These are phyloP conservation scores for Penicillium corylophilum DNA, from an alignment of 2,329 filamentous ascomycete species.

Conservation along the genomic window DNA sequence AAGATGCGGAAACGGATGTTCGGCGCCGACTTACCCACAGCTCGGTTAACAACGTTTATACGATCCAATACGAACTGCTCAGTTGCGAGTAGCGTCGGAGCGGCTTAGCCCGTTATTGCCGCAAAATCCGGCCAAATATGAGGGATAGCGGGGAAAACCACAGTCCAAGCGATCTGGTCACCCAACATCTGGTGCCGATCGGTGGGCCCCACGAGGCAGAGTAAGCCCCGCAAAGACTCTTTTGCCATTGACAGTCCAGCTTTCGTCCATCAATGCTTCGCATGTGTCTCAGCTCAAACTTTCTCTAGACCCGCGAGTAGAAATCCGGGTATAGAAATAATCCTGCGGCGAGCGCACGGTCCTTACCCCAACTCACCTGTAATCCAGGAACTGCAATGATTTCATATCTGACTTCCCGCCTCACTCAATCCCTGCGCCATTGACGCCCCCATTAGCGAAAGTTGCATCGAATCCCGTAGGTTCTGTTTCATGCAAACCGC, in stretches of 20 bases:
- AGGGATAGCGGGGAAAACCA: neutral
- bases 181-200: neutral
- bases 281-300: neutral
- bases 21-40: neutral
- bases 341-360: neutral
- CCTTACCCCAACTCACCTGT: neutral
- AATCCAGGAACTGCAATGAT: neutral
- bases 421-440: neutral
- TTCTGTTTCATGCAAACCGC: neutral
- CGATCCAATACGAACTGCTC: neutral
- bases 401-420: neutral
- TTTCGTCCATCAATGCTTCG: neutral
- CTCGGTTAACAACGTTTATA: neutral
- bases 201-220: neutral
- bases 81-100: neutral
- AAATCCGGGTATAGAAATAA: neutral
- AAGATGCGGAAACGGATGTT: neutral
- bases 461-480: neutral
- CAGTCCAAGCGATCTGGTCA: constrained; percentile 2
- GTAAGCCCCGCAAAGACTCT: neutral
- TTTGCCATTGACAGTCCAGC: neutral
- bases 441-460: neutral
- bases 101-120: constrained; percentile 8
- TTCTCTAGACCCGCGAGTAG: neutral
- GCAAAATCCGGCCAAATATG: constrained; percentile 9